Base-by-base conservation (phyloP, 2,329 filamentous ascomycete genomes). In the Ophiostoma piceae region DNA sequence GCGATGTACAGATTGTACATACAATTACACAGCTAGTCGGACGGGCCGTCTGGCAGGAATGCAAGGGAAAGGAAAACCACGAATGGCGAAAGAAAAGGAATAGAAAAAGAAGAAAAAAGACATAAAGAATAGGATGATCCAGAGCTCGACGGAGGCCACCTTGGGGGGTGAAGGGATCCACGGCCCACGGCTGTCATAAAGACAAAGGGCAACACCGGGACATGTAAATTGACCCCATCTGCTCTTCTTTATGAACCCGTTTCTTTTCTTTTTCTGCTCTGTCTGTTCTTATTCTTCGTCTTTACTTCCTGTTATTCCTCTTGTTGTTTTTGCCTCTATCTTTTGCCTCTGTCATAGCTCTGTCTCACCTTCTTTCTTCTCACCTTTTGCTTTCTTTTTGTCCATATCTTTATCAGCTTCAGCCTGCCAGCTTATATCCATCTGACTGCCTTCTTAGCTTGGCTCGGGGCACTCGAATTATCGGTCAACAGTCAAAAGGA, bases 231-330 rank as follows among this genome's bases (percentile, higher is more conserved):
- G 41, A 22, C 41, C n/a, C 29, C 64, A 35, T 65, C 65, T 60
- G 65, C 66, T 68, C 39, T 32, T 39, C 51, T 57, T 26, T 26
- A 57, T 47, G 39, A 66, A 11, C 69, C 6, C 19, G 43, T 47
- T 47, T 47, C 32, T 57, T 16, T 64, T 64, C 41, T 69, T 71
- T 66, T 69, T 57, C 3, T 64, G 14, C 16, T 51, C 11, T 64
- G n/a, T 6, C 32, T 35, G 29, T 26, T 47, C 6, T 32, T 60
- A 47, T 37, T 35, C 22, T 69, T 22, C 57, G 9, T 26, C 12
- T 14, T 41, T n/a, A 39, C 16, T 19, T 57, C 19, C 65, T 35
- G 14, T 41, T 47, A 57, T 66, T 29, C 22, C 29, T 69, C n/a
- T 62, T 43, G 35, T 41, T 67, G 16, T 65, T 65, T 67, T 69